Conservation (phyloP, 441 rosid genomes). For the Daphne laureola region DNA sequence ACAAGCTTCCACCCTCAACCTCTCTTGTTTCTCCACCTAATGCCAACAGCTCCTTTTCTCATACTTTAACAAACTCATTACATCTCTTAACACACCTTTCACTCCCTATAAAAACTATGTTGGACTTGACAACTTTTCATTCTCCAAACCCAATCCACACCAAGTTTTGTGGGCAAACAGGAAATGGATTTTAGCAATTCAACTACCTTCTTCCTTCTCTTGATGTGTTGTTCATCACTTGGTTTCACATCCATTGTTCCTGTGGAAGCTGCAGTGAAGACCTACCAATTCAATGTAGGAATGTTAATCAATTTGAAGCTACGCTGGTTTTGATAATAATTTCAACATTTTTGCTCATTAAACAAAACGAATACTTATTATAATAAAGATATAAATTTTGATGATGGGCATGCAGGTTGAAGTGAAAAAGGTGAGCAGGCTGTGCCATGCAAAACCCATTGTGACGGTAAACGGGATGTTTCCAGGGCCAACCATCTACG, state of each 20-base stretch:
- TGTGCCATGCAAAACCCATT: slow-evolving; percentile 20
- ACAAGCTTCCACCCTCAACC: slow-evolving; percentile 23
- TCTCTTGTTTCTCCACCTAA: slow-evolving; percentile 12
- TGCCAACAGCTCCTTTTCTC: slow-evolving; percentile 12
- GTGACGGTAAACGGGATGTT: slow-evolving; percentile 23
- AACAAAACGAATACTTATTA: no score
- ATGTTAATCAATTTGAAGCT: neutral
- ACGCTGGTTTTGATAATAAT: neutral
- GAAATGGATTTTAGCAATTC: slow-evolving; percentile 10
- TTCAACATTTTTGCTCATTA: neutral
- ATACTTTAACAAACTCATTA: slow-evolving; percentile 15
- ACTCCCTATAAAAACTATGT: neutral
- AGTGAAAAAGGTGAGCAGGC: slow-evolving; percentile 19
- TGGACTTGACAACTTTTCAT: neutral
- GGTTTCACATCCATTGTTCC: slow-evolving; percentile 9
- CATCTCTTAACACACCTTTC: slow-evolving; percentile 5
- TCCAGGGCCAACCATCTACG: slow-evolving; percentile 20
- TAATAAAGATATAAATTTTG: neutral
- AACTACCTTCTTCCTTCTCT: slow-evolving; percentile 9
- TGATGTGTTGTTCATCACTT: slow-evolving; percentile 6
- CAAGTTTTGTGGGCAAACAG: neutral
- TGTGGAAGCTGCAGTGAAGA: slow-evolving; percentile 21
- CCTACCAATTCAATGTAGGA: slow-evolving; percentile 27
- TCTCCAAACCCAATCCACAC: neutral
- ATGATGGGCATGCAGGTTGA: slow-evolving; percentile 17